Evolutionary conservation across 495 filamentous ascomycete species (phyloP).

Genomic region (Neurospora sp.): DNA sequence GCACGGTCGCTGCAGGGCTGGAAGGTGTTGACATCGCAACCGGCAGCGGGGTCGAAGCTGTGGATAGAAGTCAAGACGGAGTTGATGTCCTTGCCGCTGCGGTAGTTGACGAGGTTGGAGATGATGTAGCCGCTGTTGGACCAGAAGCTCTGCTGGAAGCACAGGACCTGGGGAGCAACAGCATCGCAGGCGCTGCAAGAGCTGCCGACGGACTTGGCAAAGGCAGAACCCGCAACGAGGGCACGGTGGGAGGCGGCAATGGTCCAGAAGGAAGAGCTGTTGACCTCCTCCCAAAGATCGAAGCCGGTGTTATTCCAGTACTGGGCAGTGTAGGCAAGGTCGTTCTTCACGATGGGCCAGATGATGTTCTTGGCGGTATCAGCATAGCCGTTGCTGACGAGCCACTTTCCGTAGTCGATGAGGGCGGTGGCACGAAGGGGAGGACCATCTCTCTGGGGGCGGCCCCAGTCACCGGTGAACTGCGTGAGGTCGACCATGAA

Average conservation of each 20-base stretch:
- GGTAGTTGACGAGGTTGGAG: conserved; percentile 41
- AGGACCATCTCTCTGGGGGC: conserved; percentile 64
- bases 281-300: conserved; percentile 65
- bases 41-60: conserved; percentile 49
- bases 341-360: conserved; percentile 57
- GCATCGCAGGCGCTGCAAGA: conserved; percentile 39
- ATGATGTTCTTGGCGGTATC: conserved; percentile 31
- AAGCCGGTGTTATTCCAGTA: conserved; percentile 64
- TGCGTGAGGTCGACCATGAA: conserved; percentile 49
- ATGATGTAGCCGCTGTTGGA: conserved; percentile 40
- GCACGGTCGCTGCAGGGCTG: conserved; percentile 55
- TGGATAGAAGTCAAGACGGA: conserved; percentile 53
- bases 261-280: conserved; percentile 51
- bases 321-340: conserved; percentile 58
- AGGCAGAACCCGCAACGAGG: conserved; percentile 51
- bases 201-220: conserved; percentile 37
- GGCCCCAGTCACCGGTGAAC: conserved; percentile 57
- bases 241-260: conserved; percentile 35
- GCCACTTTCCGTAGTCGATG: conserved; percentile 36
- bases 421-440: conserved; percentile 55
- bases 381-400: conserved; percentile 37
- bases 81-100: conserved; percentile 53
- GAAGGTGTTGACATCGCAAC: conserved; percentile 47
- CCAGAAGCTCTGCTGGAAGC: conserved; percentile 60
- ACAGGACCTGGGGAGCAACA: conserved; percentile 49